phyloP scores from a whole-genome alignment of 768 basidiomycete genomes.

The Grammothele lineata region DNA sequence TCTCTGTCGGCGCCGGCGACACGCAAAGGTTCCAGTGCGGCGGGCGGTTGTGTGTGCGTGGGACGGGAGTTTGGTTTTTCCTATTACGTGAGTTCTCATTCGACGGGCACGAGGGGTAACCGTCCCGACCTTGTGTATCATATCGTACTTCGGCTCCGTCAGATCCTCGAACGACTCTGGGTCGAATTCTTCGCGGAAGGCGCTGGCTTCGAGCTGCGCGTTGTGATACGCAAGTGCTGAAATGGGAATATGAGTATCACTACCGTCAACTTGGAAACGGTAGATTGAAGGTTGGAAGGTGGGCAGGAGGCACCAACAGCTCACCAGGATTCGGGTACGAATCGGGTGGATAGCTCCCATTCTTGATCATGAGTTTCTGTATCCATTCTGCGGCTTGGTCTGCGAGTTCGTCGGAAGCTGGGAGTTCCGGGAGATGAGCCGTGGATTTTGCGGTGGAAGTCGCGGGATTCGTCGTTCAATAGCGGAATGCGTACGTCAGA shows the following conservation, averaged over 20 bases:
- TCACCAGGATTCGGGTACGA: conserved; percentile 88
- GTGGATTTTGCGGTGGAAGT: not conserved
- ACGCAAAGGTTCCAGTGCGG: conserved; percentile 1
- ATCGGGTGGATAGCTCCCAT: conserved; percentile 82
- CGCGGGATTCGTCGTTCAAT: no score
- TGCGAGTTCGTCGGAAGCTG: conserved; percentile 67
- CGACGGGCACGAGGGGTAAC: not conserved
- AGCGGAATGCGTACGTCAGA: not conserved
- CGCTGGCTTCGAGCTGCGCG: conserved; percentile 85
- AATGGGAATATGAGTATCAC: not conserved
- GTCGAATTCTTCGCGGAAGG: conserved; percentile 89
- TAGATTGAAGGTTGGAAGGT: not conserved
- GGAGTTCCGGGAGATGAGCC: not conserved
- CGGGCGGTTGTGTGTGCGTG: not conserved
- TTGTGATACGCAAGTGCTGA: conserved; percentile 85
- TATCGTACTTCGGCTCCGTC: conserved; percentile 70
- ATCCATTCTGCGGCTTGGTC: conserved; percentile 71
- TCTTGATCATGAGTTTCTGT: conserved; percentile 72
- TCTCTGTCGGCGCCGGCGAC: conserved; percentile 36
- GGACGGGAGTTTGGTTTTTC: conserved; percentile 6
- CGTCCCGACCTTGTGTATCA: conserved; percentile 69
- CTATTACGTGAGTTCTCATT: conserved; percentile 12
- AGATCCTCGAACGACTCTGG: conserved; percentile 74
- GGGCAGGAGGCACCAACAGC: conserved; percentile 18
- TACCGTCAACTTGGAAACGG: not conserved